These are phyloP conservation scores for Phanerochaete carnosa DNA, from an alignment of 768 basidiomycete species.

Conservation along the genomic window DNA sequence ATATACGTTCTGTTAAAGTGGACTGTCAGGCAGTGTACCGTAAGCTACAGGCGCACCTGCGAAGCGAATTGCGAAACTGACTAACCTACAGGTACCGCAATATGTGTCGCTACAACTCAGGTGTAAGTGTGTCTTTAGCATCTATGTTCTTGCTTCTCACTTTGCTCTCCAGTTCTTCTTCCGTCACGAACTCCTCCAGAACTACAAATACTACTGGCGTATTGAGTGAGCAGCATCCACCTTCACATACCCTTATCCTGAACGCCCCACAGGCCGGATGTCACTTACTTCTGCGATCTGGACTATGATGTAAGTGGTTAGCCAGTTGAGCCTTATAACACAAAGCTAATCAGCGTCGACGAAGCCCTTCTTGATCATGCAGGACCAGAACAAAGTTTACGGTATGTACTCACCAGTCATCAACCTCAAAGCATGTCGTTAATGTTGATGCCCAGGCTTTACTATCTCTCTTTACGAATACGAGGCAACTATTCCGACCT, in stretches of 20 bases:
- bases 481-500: slow-evolving; percentile 66
- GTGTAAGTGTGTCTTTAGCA: slow-evolving; percentile 45
- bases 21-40: slow-evolving; percentile 60
- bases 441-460: slow-evolving; percentile 46
- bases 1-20: neutral
- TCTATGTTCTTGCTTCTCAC: neutral
- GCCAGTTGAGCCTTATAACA: neutral
- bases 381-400: slow-evolving; percentile 53
- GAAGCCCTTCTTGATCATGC: slow-evolving; percentile 54
- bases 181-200: slow-evolving; percentile 39
- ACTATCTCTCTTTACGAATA: slow-evolving; percentile 76
- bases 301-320: slow-evolving; percentile 36
- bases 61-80: neutral
- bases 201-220: slow-evolving; percentile 47
- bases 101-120: slow-evolving; percentile 95
- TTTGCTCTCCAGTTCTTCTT: slow-evolving; percentile 45
- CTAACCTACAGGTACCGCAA: slow-evolving; percentile 65
- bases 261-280: slow-evolving; percentile 37
- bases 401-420: slow-evolving; percentile 27
- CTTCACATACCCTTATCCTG: neutral
- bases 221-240: slow-evolving; percentile 38
- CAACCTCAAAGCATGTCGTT: neutral
- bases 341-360: neutral
- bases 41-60: slow-evolving; percentile 23
- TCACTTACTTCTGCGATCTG: slow-evolving; percentile 58